phyloP scores from a whole-genome alignment of 768 basidiomycete genomes.

The Mycena belliarum region DNA sequence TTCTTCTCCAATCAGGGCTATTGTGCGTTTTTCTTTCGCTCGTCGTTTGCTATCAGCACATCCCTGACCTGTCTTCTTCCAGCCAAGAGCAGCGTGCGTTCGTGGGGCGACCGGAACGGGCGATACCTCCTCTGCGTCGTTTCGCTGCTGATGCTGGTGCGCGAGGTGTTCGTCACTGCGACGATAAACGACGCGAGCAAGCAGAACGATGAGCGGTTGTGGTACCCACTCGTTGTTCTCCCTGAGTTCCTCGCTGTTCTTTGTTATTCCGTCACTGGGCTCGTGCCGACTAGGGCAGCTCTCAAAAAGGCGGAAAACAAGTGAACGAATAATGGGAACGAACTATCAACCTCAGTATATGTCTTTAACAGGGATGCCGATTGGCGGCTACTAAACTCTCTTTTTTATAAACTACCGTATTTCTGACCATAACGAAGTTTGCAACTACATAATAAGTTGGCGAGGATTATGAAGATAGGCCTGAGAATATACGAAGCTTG shows the following conservation, averaged over 20 bases:
- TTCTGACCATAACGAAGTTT: too few species aligned
- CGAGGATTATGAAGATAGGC: too few species aligned
- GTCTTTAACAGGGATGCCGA: too few species aligned
- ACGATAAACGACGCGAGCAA: slow-evolving; percentile 30
- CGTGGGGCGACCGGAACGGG: slow-evolving; percentile 32
- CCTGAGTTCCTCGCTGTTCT: slow-evolving; percentile 41
- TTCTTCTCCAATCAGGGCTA: background rate
- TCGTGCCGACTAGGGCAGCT: slow-evolving; percentile 7
- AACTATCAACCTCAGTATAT: too few species aligned
- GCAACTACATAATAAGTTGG: too few species aligned
- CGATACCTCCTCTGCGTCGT: slow-evolving; percentile 34
- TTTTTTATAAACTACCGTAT: too few species aligned
- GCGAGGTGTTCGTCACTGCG: slow-evolving; percentile 38
- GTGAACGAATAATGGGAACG: too few species aligned
- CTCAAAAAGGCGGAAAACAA: too few species aligned
- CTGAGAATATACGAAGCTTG: too few species aligned
- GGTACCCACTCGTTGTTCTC: slow-evolving; percentile 43
- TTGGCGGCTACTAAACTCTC: too few species aligned
- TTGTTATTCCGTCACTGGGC: background rate
- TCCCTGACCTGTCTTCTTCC: background rate
- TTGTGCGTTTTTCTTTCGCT: background rate
- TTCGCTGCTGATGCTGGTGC: slow-evolving; percentile 36
- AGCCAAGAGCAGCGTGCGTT: slow-evolving; percentile 2
- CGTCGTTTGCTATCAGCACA: too few species aligned
- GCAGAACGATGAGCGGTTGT: slow-evolving; percentile 36